A percentile compares a stretch with the other conserved stretches of the same genome.
Conservation (phyloP, 805 yeast genomes). For the Kluyveromyces dobzhanskii region DNA sequence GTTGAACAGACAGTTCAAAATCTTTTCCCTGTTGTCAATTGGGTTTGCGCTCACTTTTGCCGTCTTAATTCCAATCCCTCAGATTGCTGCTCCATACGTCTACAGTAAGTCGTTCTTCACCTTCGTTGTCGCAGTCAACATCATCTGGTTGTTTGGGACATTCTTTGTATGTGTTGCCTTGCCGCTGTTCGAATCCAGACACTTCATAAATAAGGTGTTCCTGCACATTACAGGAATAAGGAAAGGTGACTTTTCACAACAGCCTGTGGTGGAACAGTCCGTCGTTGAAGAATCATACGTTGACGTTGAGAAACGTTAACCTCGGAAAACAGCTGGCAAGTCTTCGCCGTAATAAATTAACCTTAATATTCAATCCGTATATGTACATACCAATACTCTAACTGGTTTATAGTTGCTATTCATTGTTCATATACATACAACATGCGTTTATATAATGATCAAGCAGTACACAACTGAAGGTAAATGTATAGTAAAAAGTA, state of each 20-base stretch:
- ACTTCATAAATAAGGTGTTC: background rate
- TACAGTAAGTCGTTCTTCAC: conserved; percentile 29
- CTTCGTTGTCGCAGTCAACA: conserved; percentile 26
- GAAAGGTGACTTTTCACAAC: background rate
- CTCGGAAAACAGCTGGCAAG: too few species aligned
- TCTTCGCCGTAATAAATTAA: too few species aligned
- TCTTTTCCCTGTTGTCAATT: conserved; percentile 21
- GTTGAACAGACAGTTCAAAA: conserved; percentile 27
- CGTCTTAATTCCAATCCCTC: conserved; percentile 30
- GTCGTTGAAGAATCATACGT: too few species aligned
- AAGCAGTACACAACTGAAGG: too few species aligned
- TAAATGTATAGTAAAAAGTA: too few species aligned
- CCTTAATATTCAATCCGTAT: too few species aligned
- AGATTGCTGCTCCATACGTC: conserved; percentile 29
- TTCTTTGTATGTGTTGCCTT: conserved; percentile 26
- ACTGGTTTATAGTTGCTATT: too few species aligned
- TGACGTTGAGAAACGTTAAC: too few species aligned
- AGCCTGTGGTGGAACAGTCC: too few species aligned
- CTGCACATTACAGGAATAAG: background rate
- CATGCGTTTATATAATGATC: too few species aligned
- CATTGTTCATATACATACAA: too few species aligned
- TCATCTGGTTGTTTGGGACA: conserved; percentile 31
- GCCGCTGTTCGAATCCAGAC: conserved; percentile 27
- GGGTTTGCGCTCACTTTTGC: conserved; percentile 20
- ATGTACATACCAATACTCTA: too few species aligned